Base-by-base conservation (phyloP, 768 basidiomycete species). In the Lactifluus piperatus region DNA sequence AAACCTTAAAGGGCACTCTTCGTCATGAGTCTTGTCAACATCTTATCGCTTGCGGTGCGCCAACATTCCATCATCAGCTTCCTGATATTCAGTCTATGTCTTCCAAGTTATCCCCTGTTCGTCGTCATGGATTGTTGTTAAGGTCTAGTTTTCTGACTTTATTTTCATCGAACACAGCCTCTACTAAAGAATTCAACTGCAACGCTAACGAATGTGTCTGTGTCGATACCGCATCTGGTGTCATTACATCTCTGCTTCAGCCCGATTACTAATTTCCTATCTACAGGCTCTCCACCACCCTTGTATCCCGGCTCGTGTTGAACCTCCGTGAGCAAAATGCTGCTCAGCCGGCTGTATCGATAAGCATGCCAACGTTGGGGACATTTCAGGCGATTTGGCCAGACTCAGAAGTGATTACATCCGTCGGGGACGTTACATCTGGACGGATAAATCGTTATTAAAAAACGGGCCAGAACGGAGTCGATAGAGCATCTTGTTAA, bases 141-240 rank as follows among this genome's bases (percentile, higher is more conserved):
- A n/a, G 27, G 24, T 18, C 22, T 41, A 37, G 46, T n/a, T 36
- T 48, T 49, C 45, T 22, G 37, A 22, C 32, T 39, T 39, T 5
- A 5, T 9, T 13, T 9, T 16, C 8, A 14, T 7, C 45, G 11
- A 36, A 39, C 26, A 13, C 39, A 60, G 59, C 43, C 59, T 10
- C 30, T 60, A 22, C 24, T 56, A 5, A 45, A 39, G 41, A 51
- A 43, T 3, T 37, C 49, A 1, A 46, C 59, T 22, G 29, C 59
- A 18, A 51, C 49, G 16, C 6, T 51, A 18, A 56, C 59, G n/a
- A 60, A 55, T 29, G 59, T 56, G 59, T 60, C 30, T 32, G 59
- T 60, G 29, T 34, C 4, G 26, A 18, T 39, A 29, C 3, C 20
- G 14, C 26, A 2, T 10, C 41, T 29, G 18, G 13, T 22, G 24